Evolutionary conservation across 2,329 filamentous ascomycete species (phyloP), one percentile per base, ranked within the genome.

Genomic region (Cyphellophora attinorum): DNA sequence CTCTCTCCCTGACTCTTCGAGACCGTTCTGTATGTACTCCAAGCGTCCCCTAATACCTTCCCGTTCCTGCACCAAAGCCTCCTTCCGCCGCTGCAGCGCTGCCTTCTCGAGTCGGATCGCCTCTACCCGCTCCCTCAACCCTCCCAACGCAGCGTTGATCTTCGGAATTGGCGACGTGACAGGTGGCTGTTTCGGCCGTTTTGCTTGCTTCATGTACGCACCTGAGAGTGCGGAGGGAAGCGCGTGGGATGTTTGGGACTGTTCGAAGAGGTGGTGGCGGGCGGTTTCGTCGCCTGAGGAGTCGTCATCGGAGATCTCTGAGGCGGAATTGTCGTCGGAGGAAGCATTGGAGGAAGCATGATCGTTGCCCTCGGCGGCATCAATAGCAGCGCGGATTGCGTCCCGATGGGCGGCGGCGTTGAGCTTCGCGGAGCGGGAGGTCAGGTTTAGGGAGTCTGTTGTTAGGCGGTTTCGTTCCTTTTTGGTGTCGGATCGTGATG

Each of bases 311-410:
- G 77, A 73, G 2, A 70, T 19, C 13, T 31, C 86, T 19, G 67
- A 55, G 40, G 77, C 74, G 2, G 71, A 74, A 43, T 88, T 81
- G 27, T 61, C 76, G 5, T 75, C 75, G 2, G 72, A 73, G 6
- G 71, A 70, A 21, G 21, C 66, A n/a, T n/a, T n/a, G n/a, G n/a
- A n/a, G n/a, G n/a, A n/a, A n/a, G n/a, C 65, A 1, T 72, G 77
- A 55, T 6, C 43, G 38, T n/a, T n/a, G n/a, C n/a, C n/a, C 31
- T 93, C 83, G 3, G 86, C 88, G 31, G 81, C 75, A 3, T 79
- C 69, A 50, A 96, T 95, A 45, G 93, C 68, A 21, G 83, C 78
- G 0, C 79, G 81, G 73, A 95, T 95, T 48, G 86, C 78, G 37
- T 77, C 73, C 18, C 83, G 75, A 18, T 83, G 74, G 29, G 70